A percentile compares a stretch with the other conserved stretches of the same genome.
Evolutionary conservation across 2,329 filamentous ascomycete species (phyloP).

Genomic region (Pseudocercospora ulei): DNA sequence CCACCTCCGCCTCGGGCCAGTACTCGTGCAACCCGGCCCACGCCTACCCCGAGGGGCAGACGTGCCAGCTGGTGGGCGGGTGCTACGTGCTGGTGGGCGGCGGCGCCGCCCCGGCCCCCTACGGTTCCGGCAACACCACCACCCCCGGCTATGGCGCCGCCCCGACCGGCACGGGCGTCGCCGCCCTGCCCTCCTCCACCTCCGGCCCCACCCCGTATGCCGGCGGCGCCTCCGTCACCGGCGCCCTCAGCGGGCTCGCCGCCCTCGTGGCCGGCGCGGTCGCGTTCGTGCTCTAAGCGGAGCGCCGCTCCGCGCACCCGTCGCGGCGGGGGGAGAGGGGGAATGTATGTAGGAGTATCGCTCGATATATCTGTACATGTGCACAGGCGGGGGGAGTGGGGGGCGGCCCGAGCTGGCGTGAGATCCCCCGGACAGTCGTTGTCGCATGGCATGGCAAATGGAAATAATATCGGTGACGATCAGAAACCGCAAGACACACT

Average conservation of each 20-base stretch:
- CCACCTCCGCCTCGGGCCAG: neutral
- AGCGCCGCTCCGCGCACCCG: neutral
- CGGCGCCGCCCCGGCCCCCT: too few species aligned
- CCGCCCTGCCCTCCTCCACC: neutral
- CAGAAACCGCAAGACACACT: too few species aligned
- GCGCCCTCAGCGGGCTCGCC: constrained; percentile 10
- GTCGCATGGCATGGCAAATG: too few species aligned
- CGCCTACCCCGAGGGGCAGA: neutral
- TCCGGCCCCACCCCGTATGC: constrained; percentile 7
- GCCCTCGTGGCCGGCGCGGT: constrained; percentile 12
- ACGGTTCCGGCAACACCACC: constrained; percentile 4
- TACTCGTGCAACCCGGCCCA: constrained; percentile 1
- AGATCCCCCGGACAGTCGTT: too few species aligned
- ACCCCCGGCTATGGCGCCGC: too few species aligned
- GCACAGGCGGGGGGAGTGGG: too few species aligned
- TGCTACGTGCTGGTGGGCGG: too few species aligned
- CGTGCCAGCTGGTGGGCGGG: neutral
- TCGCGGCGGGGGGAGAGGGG: neutral
- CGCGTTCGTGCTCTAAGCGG: constrained; percentile 9
- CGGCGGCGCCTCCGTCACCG: constrained; percentile 10
- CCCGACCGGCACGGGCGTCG: neutral
- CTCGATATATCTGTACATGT: too few species aligned
- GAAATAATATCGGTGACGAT: too few species aligned
- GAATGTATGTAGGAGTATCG: too few species aligned
- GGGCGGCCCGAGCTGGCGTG: too few species aligned